phyloP scores from a whole-genome alignment of 345 rosid species.

The Salix suchowensis region DNA sequence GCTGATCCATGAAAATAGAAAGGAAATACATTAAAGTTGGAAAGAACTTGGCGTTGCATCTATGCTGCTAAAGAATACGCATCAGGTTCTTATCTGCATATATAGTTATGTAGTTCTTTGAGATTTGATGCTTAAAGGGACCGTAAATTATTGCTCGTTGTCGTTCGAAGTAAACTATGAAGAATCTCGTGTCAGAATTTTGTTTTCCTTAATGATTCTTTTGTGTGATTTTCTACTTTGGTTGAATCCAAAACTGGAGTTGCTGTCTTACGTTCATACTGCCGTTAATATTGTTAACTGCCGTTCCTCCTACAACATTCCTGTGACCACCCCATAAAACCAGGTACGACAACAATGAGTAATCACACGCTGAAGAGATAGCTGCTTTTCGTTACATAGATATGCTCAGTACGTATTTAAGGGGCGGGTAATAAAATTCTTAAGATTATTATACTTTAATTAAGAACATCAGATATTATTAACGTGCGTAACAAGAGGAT shows the following conservation, averaged over 20 bases:
- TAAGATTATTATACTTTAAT: conserved; percentile 9
- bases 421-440: background rate
- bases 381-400: background rate
- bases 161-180: conserved; percentile 23
- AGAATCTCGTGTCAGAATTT: conserved; percentile 25
- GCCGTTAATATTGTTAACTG: background rate
- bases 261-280: conserved; percentile 1
- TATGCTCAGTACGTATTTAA: background rate
- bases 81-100: conserved; percentile 49
- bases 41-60: conserved; percentile 29
- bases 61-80: conserved; percentile 22
- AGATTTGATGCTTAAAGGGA: conserved; percentile 41
- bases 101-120: conserved; percentile 11
- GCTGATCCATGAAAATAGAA: background rate
- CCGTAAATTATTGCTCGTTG: conserved; percentile 37
- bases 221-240: background rate
- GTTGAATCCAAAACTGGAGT: conserved; percentile 18
- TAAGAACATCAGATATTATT: conserved; percentile 2
- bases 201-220: background rate
- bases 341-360: background rate
- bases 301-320: conserved; percentile 10
- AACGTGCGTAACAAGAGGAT: conserved; percentile 8
- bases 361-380: background rate
- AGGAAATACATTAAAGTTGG: conserved; percentile 9
- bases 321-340: conserved; percentile 19